These are phyloP conservation scores for Trichoderma sp. DNA, from an alignment of 2,329 filamentous ascomycete genomes.

Conservation along the genomic window DNA sequence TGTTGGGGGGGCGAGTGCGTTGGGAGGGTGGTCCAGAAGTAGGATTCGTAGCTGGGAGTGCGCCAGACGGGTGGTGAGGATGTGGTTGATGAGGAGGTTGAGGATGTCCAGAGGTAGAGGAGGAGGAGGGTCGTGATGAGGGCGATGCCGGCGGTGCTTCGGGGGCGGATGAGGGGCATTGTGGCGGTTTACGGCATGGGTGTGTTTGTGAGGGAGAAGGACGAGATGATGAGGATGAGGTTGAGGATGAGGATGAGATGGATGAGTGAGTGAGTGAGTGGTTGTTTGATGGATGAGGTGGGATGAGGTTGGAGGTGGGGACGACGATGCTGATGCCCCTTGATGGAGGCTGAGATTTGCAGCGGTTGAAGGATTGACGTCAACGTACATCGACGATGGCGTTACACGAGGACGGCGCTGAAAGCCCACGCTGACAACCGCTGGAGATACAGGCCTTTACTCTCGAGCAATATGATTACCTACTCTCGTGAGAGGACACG, in stretches of 20 bases:
- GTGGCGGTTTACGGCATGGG: neutral
- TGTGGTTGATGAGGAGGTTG: neutral
- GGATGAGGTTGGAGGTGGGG: no score
- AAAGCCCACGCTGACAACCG: neutral
- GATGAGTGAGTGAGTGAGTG: neutral
- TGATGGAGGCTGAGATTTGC: neutral
- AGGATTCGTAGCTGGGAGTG: constrained; percentile 34
- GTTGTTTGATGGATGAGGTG: neutral
- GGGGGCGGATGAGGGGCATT: constrained; percentile 5
- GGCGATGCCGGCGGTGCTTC: constrained; percentile 25
- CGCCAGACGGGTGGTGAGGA: constrained; percentile 28
- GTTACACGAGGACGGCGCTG: neutral
- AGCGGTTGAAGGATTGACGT: neutral
- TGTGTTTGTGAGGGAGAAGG: neutral
- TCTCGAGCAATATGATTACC: no score
- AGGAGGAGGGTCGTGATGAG: constrained; percentile 16
- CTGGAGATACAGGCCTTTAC: no score
- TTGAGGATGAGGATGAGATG: neutral
- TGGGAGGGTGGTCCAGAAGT: constrained; percentile 37
- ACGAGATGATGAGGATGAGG: neutral
- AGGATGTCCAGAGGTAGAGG: constrained; percentile 21
- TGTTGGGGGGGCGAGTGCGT: constrained; percentile 37
- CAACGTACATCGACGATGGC: neutral
- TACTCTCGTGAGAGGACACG: no score
- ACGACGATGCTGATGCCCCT: no score